Base-by-base conservation (phyloP, 345 rosid species). In the Citrus trifoliata region DNA sequence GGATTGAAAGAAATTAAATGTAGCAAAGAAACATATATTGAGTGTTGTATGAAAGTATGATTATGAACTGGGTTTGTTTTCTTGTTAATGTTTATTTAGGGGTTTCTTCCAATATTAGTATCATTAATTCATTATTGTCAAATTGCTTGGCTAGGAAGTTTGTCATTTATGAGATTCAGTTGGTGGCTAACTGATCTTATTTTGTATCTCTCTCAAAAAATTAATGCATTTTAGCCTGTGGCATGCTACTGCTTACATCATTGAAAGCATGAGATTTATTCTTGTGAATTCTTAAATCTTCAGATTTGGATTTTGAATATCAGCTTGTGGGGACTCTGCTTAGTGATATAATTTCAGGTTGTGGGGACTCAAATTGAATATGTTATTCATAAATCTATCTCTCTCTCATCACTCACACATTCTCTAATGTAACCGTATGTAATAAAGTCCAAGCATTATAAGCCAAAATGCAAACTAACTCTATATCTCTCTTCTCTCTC, bases 161-260 rank as follows among this genome's bases (percentile, higher is more conserved):
- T 80, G 83, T 85, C 85, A 85, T 55, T 78, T 82, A 19, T 71
- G 82, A 76, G 85, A 83, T 86, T 84, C 67, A 79, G 89, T 86
- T 80, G 91, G 88, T 90, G 79, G 87, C 84, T 84, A 69, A 80
- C 82, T 68, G 82, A 80, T 79, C 56, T 74, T 76, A 25, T 62
- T 77, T 40, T 64, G 59, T 75, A 78, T 8, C 22, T 70, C 18
- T 77, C 35, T 12, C 56, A 8, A 68, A 66, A 69, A 35, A 66
- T 42, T 37, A 4, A 28, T 46, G n/a, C 19, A 68, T 18, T 16
- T 7, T 22, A 58, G 58, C 60, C 67, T 63, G 2, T 73, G 74
- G 70, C 25, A 9, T 30, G 70, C 67, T 27, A 0, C 27, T 75
- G 85, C 84, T 80, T 82, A 63, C 88, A 87, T 87, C 87, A 85